Evolutionary conservation across 169 alveolate species (phyloP).

Genomic region (Eimeria acervulina): DNA sequence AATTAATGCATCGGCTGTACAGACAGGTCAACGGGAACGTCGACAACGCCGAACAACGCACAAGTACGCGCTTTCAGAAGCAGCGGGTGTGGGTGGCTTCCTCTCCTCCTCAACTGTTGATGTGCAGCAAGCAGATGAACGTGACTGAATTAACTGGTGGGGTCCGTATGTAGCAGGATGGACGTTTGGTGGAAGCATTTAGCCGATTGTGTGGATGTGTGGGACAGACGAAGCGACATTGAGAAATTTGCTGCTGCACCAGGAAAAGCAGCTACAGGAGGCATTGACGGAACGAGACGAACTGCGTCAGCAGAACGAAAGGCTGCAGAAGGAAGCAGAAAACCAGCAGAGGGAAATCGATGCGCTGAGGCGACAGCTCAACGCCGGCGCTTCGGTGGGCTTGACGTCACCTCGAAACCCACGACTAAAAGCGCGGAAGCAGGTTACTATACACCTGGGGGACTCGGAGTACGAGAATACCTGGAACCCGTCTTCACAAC

Average conservation of each 20-base stretch:
- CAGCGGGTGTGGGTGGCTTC: background rate
- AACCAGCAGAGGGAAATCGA: constrained; percentile 38
- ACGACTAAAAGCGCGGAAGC: constrained; percentile 47
- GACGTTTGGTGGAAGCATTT: background rate
- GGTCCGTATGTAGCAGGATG: no score
- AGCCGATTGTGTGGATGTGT: background rate
- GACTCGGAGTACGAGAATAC: constrained; percentile 28
- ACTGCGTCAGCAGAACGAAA: background rate
- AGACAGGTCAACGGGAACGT: background rate
- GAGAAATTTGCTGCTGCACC: constrained; percentile 71
- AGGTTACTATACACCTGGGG: constrained; percentile 66
- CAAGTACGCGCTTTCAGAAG: constrained; percentile 1
- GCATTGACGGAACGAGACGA: constrained; percentile 67
- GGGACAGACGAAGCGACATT: constrained; percentile 50
- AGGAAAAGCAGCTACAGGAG: constrained; percentile 76
- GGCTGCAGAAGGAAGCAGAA: constrained; percentile 43
- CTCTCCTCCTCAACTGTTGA: background rate
- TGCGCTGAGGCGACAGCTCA: background rate
- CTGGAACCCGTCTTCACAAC: background rate
- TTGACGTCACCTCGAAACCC: background rate
- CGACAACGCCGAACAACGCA: constrained; percentile 18
- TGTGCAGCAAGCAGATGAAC: background rate
- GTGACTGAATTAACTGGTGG: background rate
- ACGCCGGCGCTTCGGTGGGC: background rate
- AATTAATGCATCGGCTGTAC: constrained; percentile 66